Percentiles rank a stretch among this genome's conserved stretches.
phyloP scores from a whole-genome alignment of 768 basidiomycete species.

The Macrocybe gigantea region DNA sequence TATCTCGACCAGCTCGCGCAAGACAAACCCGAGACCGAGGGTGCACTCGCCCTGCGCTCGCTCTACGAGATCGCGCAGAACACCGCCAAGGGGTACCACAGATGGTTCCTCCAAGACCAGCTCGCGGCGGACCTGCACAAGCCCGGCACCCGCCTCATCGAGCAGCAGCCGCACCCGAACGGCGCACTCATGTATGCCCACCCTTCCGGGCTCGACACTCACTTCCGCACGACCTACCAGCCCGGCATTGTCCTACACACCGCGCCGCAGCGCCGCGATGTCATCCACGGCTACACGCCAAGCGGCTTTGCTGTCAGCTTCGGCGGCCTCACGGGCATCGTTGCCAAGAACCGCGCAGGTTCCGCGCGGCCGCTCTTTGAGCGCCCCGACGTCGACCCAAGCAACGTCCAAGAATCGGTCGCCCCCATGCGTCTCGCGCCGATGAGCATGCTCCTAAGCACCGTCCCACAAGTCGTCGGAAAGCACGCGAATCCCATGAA shows the following conservation, averaged over 20 bases:
- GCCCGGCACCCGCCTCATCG: constrained; percentile 32
- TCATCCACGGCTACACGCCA: background rate
- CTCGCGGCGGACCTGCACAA: constrained; percentile 15
- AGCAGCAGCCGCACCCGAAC: constrained; percentile 57
- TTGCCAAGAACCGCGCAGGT: constrained; percentile 13
- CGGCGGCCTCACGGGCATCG: constrained; percentile 33
- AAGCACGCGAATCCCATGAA: background rate
- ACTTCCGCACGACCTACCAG: constrained; percentile 42
- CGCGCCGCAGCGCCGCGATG: background rate
- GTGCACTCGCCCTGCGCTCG: constrained; percentile 7
- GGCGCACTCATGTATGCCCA: constrained; percentile 60
- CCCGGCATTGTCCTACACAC: constrained; percentile 53
- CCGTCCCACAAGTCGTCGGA: background rate
- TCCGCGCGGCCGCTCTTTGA: constrained; percentile 20
- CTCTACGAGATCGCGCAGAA: constrained; percentile 20
- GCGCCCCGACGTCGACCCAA: constrained; percentile 22
- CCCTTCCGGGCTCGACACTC: constrained; percentile 47
- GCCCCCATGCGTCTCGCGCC: constrained; percentile 35
- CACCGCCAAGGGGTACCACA: constrained; percentile 16
- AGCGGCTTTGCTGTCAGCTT: constrained; percentile 29
- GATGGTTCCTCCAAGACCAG: constrained; percentile 33
- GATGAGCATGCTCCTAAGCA: constrained; percentile 30
- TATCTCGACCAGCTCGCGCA: constrained; percentile 14
- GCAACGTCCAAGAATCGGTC: constrained; percentile 3
- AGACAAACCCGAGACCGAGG: constrained; percentile 19